These are phyloP conservation scores for Yamadazyma dushanensis DNA, from an alignment of 1,139 yeast species.

Conservation along the genomic window DNA sequence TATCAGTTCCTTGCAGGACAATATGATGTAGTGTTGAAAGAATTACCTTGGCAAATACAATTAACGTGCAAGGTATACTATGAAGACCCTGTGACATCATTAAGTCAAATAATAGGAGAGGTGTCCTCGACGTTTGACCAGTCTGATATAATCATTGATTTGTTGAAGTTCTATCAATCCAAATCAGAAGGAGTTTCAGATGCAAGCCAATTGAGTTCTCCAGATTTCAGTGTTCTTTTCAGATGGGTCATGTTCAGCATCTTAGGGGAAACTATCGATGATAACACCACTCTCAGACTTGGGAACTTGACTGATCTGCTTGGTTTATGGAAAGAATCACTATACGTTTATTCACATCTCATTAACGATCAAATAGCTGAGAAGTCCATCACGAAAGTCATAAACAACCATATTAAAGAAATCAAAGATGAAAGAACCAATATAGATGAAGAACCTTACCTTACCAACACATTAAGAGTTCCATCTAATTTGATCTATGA, in stretches of 20 bases:
- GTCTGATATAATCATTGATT: slow-evolving; percentile 19
- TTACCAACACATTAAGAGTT: slow-evolving; percentile 38
- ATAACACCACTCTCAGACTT: slow-evolving; percentile 48
- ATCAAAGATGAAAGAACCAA: slow-evolving; percentile 28
- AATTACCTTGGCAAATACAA: slow-evolving; percentile 59
- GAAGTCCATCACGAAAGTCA: slow-evolving; percentile 39
- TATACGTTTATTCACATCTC: slow-evolving; percentile 60
- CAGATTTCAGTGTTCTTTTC: slow-evolving; percentile 29
- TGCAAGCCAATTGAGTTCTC: slow-evolving; percentile 7
- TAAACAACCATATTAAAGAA: slow-evolving; percentile 47
- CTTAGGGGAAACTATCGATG: slow-evolving; percentile 26
- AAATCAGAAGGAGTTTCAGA: neutral
- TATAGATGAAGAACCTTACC: slow-evolving; percentile 30
- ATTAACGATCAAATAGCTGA: slow-evolving; percentile 42
- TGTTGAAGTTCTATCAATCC: slow-evolving; percentile 23
- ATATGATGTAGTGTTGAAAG: slow-evolving; percentile 37
- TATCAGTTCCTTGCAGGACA: slow-evolving; percentile 69
- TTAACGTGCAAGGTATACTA: slow-evolving; percentile 63
- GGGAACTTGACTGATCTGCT: slow-evolving; percentile 52
- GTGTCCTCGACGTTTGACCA: slow-evolving; percentile 30
- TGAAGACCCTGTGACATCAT: slow-evolving; percentile 33
- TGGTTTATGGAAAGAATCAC: slow-evolving; percentile 59
- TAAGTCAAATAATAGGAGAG: neutral
- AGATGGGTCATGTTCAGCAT: slow-evolving; percentile 60
- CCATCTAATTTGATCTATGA: slow-evolving; percentile 51